Percentiles rank a stretch among this genome's conserved stretches.
Conservation (phyloP, 169 alveolate genomes). For the Plasmodium falciparum region DNA sequence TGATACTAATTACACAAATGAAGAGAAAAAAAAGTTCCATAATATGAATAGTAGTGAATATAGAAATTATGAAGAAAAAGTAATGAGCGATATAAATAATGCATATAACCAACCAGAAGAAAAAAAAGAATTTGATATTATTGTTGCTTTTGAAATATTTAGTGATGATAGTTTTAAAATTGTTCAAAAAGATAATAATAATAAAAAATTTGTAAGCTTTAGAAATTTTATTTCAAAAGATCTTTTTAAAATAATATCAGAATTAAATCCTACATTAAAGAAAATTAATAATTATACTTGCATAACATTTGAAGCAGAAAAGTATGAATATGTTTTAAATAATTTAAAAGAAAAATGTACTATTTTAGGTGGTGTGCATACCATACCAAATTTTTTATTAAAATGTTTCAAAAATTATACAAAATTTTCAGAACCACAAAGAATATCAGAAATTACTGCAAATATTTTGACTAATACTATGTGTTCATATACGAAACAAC, state of each 20-base stretch:
- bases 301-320: slow-evolving; percentile 77
- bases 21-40: background rate
- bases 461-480: slow-evolving; percentile 60
- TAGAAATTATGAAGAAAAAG: slow-evolving; percentile 13
- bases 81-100: slow-evolving; percentile 44
- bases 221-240: slow-evolving; percentile 66
- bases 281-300: slow-evolving; percentile 68
- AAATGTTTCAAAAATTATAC: slow-evolving; percentile 78
- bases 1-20: background rate
- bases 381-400: slow-evolving; percentile 83
- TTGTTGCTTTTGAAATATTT: slow-evolving; percentile 71
- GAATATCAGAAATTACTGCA: slow-evolving; percentile 79
- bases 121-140: slow-evolving; percentile 41
- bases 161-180: slow-evolving; percentile 46
- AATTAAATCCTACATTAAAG: slow-evolving; percentile 36
- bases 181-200: slow-evolving; percentile 69
- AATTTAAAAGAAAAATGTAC: slow-evolving; percentile 73
- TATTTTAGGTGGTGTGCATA: slow-evolving; percentile 77
- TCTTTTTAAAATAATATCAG: slow-evolving; percentile 59
- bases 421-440: slow-evolving; percentile 70
- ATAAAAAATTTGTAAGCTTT: slow-evolving; percentile 38
- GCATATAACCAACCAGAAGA: slow-evolving; percentile 35
- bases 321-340: slow-evolving; percentile 78
- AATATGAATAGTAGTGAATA: slow-evolving; percentile 65
- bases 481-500: slow-evolving; percentile 75